Evolutionary conservation across 2,329 filamentous ascomycete species (phyloP).

Genomic region (Macrophomina tecta): DNA sequence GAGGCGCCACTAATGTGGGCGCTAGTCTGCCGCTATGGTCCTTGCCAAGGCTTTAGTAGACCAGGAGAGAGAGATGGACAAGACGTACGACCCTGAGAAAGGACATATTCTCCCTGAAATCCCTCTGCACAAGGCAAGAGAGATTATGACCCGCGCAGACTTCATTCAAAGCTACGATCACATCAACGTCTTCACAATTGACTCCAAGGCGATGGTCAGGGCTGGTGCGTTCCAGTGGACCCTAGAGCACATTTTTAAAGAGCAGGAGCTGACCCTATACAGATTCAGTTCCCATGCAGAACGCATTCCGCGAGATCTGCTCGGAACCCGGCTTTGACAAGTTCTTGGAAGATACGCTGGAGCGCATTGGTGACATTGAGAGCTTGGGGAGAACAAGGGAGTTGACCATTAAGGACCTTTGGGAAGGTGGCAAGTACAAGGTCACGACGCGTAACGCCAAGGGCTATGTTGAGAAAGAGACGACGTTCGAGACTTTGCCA

Average conservation of each 20-base stretch:
- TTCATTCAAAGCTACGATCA: constrained; percentile 94
- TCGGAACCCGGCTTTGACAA: constrained; percentile 76
- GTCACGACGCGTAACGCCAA: constrained; percentile 40
- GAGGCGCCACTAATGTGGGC: not conserved
- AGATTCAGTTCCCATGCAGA: constrained; percentile 95
- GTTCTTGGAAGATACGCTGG: constrained; percentile 79
- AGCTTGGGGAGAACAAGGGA: constrained; percentile 92
- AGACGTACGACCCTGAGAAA: constrained; percentile 66
- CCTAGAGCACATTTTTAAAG: not conserved
- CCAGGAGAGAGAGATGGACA: constrained; percentile 68
- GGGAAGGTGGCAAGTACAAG: constrained; percentile 77
- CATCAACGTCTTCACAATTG: constrained; percentile 94
- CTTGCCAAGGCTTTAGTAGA: constrained; percentile 91
- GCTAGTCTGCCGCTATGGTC: constrained; percentile 86
- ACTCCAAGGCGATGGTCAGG: constrained; percentile 82
- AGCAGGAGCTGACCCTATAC: not conserved
- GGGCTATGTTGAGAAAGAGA: constrained; percentile 33
- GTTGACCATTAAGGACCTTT: constrained; percentile 92
- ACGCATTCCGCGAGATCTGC: constrained; percentile 87
- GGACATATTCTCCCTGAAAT: constrained; percentile 82
- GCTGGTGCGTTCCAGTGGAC: constrained; percentile 52
- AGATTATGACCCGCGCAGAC: constrained; percentile 95
- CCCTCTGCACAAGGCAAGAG: constrained; percentile 48
- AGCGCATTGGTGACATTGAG: constrained; percentile 91
- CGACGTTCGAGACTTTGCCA: constrained; percentile 27